phyloP scores from a whole-genome alignment of 805 yeast genomes.

The Tetrapisispora arboricola region DNA sequence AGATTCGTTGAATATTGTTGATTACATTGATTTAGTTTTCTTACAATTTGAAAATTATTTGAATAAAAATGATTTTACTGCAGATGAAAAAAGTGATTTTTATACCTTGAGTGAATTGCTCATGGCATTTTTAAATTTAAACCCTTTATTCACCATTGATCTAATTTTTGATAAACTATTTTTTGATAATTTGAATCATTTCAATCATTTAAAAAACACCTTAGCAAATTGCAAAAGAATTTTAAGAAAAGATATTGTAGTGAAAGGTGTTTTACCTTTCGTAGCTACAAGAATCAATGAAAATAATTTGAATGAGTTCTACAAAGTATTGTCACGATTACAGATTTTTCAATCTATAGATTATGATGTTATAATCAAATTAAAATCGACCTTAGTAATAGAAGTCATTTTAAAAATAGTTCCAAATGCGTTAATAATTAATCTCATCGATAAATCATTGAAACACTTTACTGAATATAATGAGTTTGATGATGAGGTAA shows the following conservation, averaged over 20 bases:
- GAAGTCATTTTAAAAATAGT: slow-evolving; percentile 12
- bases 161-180: slow-evolving; percentile 14
- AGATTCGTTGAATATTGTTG: slow-evolving; percentile 10
- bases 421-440: slow-evolving; percentile 2
- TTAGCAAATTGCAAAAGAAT: slow-evolving; percentile 7
- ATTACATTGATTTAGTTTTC: slow-evolving; percentile 13
- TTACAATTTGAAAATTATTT: slow-evolving; percentile 16
- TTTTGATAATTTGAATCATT: slow-evolving; percentile 6
- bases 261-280: slow-evolving; percentile 12
- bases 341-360: slow-evolving; percentile 8
- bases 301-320: slow-evolving; percentile 6
- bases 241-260: slow-evolving; percentile 12
- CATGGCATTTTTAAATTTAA: slow-evolving; percentile 10
- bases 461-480: slow-evolving; percentile 6
- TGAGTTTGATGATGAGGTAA: slow-evolving; percentile 11
- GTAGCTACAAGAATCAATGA: slow-evolving; percentile 9
- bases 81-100: background rate
- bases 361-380: slow-evolving; percentile 4
- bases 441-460: slow-evolving; percentile 2
- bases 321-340: slow-evolving; percentile 8
- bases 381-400: slow-evolving; percentile 12
- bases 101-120: slow-evolving; percentile 8
- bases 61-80: background rate
- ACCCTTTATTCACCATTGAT: slow-evolving; percentile 12
- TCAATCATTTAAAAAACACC: slow-evolving; percentile 7